Evolutionary conservation across 2,329 filamentous ascomycete species (phyloP).

Genomic region (Sporothrix humicola): DNA sequence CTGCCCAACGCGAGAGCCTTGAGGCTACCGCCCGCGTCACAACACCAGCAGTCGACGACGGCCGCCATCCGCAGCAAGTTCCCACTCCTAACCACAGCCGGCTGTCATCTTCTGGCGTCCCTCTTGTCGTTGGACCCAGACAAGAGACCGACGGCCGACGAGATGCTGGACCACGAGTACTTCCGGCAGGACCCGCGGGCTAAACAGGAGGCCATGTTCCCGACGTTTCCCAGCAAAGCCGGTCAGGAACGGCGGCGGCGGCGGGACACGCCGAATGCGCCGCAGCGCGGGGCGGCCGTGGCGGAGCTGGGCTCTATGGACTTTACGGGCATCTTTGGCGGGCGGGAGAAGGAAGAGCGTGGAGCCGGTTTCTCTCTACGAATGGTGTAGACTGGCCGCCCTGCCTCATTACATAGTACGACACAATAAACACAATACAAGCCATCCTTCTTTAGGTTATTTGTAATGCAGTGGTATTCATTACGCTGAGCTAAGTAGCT

Average conservation of each 20-base stretch:
- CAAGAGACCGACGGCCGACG: slow-evolving; percentile 69
- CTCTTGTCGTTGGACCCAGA: slow-evolving; percentile 78
- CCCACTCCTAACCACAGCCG: slow-evolving; percentile 78
- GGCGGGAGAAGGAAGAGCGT: slow-evolving; percentile 66
- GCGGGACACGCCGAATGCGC: slow-evolving; percentile 80
- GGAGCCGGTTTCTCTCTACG: slow-evolving; percentile 71
- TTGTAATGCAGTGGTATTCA: slow-evolving; percentile 25
- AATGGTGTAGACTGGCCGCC: slow-evolving; percentile 53
- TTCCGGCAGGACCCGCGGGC: slow-evolving; percentile 89
- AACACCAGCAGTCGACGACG: slow-evolving; percentile 49
- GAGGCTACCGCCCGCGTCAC: slow-evolving; percentile 63
- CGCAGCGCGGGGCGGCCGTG: slow-evolving; percentile 73
- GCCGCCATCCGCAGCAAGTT: slow-evolving; percentile 74
- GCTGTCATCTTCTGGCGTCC: slow-evolving; percentile 69
- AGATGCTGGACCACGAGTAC: slow-evolving; percentile 80
- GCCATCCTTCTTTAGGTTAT: neutral
- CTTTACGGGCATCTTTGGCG: slow-evolving; percentile 73
- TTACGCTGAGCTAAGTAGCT: slow-evolving; percentile 29
- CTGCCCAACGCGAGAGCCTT: slow-evolving; percentile 85
- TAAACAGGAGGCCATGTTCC: slow-evolving; percentile 91
- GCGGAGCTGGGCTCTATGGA: slow-evolving; percentile 64
- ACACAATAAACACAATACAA: too few species aligned
- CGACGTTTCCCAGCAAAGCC: slow-evolving; percentile 94
- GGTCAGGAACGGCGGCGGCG: slow-evolving; percentile 82
- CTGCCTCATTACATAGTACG: neutral